phyloP scores from a whole-genome alignment of 164 flowering plant species.

The Santalum album region DNA sequence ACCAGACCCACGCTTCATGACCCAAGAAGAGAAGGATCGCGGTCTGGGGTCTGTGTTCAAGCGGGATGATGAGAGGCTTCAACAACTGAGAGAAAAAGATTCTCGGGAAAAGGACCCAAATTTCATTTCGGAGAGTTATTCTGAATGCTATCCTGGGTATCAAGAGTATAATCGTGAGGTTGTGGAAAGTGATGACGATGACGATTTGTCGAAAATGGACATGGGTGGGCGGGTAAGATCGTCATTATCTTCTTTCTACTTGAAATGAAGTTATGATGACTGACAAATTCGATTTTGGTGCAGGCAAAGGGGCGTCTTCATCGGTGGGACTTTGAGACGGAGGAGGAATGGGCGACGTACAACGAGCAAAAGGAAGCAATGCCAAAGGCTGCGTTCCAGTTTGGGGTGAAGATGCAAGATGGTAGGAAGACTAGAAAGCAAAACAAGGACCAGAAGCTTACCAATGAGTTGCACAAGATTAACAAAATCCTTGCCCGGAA shows the following conservation, averaged over 20 bases:
- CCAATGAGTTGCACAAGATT: constrained; percentile 87
- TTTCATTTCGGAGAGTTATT: constrained; percentile 94
- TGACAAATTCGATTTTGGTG: background rate
- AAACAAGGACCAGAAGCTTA: constrained; percentile 90
- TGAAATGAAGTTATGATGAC: too few relatives aligned
- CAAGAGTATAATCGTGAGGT: constrained; percentile 95
- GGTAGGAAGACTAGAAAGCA: constrained; percentile 95
- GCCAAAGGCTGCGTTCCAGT: constrained; percentile 99
- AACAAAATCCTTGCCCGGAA: constrained; percentile 78
- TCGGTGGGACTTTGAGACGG: constrained; percentile 97
- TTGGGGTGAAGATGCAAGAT: constrained; percentile 99
- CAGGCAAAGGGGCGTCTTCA: constrained; percentile 99
- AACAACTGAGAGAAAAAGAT: constrained; percentile 89
- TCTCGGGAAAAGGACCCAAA: constrained; percentile 97
- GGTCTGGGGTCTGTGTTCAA: constrained; percentile 98
- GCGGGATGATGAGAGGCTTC: constrained; percentile 94
- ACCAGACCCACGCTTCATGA: constrained; percentile 82
- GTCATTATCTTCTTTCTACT: constrained; percentile 1
- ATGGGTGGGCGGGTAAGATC: constrained; percentile 92
- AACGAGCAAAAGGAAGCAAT: constrained; percentile 99
- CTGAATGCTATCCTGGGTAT: constrained; percentile 98
- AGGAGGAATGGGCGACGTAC: constrained; percentile 96
- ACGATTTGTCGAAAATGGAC: constrained; percentile 94
- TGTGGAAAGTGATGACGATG: constrained; percentile 93
- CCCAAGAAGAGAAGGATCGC: constrained; percentile 96